These are phyloP conservation scores for Pleoardoris graminearum DNA, from an alignment of 2,329 filamentous ascomycete species.

Conservation along the genomic window DNA sequence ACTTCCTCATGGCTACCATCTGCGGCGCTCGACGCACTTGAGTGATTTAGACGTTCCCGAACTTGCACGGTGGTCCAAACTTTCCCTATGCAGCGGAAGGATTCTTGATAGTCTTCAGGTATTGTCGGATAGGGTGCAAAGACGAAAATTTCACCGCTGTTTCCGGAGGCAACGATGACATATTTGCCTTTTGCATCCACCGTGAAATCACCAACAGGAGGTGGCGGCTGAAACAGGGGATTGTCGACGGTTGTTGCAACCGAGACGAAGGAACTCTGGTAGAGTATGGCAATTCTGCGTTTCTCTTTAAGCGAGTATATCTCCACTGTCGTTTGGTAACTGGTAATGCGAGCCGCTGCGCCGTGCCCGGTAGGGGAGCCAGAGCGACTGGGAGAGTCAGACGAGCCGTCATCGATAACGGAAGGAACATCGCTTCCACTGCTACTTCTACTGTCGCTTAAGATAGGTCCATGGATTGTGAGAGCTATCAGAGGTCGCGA, in stretches of 20 bases:
- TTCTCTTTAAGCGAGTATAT: constrained; percentile 83
- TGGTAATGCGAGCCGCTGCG: constrained; percentile 51
- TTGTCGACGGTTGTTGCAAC: constrained; percentile 61
- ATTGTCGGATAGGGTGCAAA: constrained; percentile 52
- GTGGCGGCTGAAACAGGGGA: constrained; percentile 68
- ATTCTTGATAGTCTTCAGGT: constrained; percentile 30
- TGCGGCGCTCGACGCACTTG: constrained; percentile 41
- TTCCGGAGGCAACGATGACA: constrained; percentile 75
- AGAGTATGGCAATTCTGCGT: constrained; percentile 70
- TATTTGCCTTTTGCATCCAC: constrained; percentile 73
- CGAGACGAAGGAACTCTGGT: constrained; percentile 67
- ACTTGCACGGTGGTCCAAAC: constrained; percentile 85
- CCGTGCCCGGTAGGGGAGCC: constrained; percentile 34
- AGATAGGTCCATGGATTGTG: constrained; percentile 75
- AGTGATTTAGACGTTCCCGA: constrained; percentile 39
- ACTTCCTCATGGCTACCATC: constrained; percentile 42
- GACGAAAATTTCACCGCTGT: constrained; percentile 85
- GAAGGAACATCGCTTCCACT: constrained; percentile 43
- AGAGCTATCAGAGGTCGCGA: constrained; percentile 76
- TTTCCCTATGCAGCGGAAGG: constrained; percentile 77
- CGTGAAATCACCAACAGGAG: constrained; percentile 71
- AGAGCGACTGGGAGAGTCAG: constrained; percentile 43
- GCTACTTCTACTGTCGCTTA: constrained; percentile 52
- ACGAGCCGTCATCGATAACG: constrained; percentile 42
- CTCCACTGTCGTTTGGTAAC: constrained; percentile 86